Conservation (phyloP, 805 yeast genomes). For the Myxozyma sirexii region DNA sequence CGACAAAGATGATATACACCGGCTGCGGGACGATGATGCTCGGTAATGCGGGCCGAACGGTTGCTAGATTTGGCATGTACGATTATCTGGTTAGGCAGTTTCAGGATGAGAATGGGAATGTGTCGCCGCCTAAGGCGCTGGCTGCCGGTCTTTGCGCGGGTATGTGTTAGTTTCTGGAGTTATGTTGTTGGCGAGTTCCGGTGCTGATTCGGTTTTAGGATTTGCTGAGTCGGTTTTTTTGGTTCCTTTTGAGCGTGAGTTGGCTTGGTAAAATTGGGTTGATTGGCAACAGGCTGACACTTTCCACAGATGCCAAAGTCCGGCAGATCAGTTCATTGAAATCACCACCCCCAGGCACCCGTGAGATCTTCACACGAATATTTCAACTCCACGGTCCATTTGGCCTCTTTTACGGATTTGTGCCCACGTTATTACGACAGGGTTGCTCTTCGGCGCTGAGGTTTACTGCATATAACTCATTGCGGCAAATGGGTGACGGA, state of each 20-base stretch:
- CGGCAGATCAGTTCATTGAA: slow-evolving; percentile 23
- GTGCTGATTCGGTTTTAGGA: slow-evolving; percentile 47
- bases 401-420: slow-evolving; percentile 81
- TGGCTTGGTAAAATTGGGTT: no score
- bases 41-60: slow-evolving; percentile 74
- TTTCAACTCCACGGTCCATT: slow-evolving; percentile 59
- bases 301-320: slow-evolving; percentile 18
- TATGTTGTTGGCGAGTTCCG: not conserved
- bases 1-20: slow-evolving; percentile 40
- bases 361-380: slow-evolving; percentile 39
- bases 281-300: no score
- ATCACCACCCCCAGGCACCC: slow-evolving; percentile 28
- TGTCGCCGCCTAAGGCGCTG: slow-evolving; percentile 74
- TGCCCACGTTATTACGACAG: slow-evolving; percentile 82
- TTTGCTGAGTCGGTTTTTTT: slow-evolving; percentile 77
- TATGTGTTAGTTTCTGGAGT: no score
- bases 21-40: slow-evolving; percentile 78
- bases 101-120: slow-evolving; percentile 56
- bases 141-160: slow-evolving; percentile 77
- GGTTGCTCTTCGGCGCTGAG: slow-evolving; percentile 76
- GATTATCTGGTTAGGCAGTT: slow-evolving; percentile 71
- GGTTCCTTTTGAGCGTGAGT: slow-evolving; percentile 78
- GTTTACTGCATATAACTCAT: slow-evolving; percentile 77
- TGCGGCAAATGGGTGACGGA: slow-evolving; percentile 59
- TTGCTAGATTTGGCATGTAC: slow-evolving; percentile 72